Base-by-base conservation (phyloP, 2,329 filamentous ascomycete species). In the Tolypocladium album region DNA sequence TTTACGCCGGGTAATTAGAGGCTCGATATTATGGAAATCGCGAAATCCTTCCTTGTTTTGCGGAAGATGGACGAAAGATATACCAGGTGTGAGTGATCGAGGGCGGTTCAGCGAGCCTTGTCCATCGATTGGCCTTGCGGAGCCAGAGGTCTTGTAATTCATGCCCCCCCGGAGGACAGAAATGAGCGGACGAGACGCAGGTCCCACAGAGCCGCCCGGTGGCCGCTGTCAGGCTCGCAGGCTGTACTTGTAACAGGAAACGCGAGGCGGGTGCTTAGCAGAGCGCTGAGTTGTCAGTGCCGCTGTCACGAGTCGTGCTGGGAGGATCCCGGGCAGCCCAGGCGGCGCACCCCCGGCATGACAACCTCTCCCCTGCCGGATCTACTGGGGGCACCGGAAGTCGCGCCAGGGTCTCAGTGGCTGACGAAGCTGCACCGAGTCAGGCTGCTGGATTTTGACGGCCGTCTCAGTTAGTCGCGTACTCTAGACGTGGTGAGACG, bases 401-500 rank as follows among this genome's bases (percentile, higher is more conserved):
- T 74, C 71, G 70, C 72, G 74, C 72, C 72, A 75, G 71, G 73
- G 74, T 72, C 69, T 72, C 68, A 68, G 68, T 64, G 71, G 64
- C 66, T 60, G 65, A 67, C 62, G 24, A 60, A 53, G 60, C 55
- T 34, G 62, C 56, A 57, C 60, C 58, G 63, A 65, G 64, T 65
- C 64, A 65, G 64, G 59, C 42, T 61, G 59, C 53, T 50, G 56
- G 55, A 40, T 39, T 47, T 56, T 5, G 53, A 45, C 34, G 38
- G 45, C 58, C 42, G 50, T 55, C 36, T 45, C 47, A n/a, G 55
- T 45, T 39, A 13, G 55, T 57, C 45, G 59, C 27, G 43, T 55
- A 39, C 27, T 55, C 27, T 47, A 4, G 38, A 24, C n/a, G 42
- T 57, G 55, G 45, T 57, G 43, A 60, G 59, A 60, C 39, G 58